Percentiles rank a stretch among this genome's conserved stretches.
phyloP scores from a whole-genome alignment of 2,329 filamentous ascomycete species.

The Sporothrix phasma region DNA sequence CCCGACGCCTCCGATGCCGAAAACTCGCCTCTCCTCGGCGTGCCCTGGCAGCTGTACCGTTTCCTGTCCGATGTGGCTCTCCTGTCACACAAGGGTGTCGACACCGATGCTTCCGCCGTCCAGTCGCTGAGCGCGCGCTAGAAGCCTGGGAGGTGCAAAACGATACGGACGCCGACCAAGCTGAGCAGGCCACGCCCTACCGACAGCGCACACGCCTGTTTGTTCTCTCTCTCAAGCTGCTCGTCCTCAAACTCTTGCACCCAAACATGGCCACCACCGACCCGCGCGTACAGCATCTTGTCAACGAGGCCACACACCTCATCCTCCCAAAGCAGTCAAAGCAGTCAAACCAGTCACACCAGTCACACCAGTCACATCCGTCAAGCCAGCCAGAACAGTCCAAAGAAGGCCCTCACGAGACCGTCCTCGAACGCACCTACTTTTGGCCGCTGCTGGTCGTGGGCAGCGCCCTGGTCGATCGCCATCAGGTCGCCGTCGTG shows the following conservation, averaged over 20 bases:
- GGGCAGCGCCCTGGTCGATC: neutral
- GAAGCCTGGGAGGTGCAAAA: neutral
- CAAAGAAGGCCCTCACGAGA: neutral
- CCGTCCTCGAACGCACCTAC: neutral
- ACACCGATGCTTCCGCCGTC: neutral
- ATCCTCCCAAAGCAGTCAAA: neutral
- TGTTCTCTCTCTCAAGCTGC: neutral
- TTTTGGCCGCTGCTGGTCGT: constrained; percentile 6
- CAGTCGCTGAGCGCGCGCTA: neutral
- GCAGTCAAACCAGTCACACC: no score
- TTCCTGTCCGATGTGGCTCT: neutral
- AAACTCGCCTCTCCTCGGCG: neutral
- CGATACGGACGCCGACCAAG: neutral
- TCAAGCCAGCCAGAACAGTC: no score
- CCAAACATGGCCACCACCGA: neutral
- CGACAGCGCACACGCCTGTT: neutral
- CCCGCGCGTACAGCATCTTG: neutral
- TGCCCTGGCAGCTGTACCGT: constrained; percentile 4
- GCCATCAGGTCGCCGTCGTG: neutral
- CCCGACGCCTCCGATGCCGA: neutral
- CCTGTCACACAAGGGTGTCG: neutral
- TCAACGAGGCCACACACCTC: neutral
- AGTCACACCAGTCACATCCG: no score
- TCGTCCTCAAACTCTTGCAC: neutral
- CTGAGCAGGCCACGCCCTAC: neutral